phyloP scores from a whole-genome alignment of 2,329 filamentous ascomycete genomes.

The Periconia sp. region DNA sequence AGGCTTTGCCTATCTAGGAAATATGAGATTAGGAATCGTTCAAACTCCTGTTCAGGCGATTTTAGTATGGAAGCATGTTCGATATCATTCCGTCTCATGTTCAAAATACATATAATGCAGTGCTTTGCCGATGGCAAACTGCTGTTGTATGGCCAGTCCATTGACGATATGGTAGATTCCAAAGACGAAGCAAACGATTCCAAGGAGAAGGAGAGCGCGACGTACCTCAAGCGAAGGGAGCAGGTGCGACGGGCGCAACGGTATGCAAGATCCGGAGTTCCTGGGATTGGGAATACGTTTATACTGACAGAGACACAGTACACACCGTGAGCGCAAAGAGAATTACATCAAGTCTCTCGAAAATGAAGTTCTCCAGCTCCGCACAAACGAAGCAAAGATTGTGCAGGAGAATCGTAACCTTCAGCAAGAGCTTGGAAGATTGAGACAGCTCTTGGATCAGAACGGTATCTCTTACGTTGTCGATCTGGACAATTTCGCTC shows the following conservation, averaged over 20 bases:
- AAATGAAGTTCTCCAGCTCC: constrained; percentile 28
- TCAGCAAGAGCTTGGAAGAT: constrained; percentile 22
- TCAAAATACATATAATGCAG: too few species aligned
- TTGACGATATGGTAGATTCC: constrained; percentile 2
- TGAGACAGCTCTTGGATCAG: constrained; percentile 21
- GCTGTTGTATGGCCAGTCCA: neutral
- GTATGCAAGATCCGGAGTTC: constrained; percentile 19
- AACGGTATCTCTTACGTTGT: constrained; percentile 23
- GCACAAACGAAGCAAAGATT: constrained; percentile 30
- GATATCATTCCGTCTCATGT: too few species aligned
- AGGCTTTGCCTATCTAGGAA: too few species aligned
- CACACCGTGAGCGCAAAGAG: constrained; percentile 34
- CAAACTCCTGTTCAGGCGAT: too few species aligned
- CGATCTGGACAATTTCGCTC: neutral
- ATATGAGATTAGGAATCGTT: too few species aligned
- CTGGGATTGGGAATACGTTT: neutral
- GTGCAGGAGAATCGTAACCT: constrained; percentile 26
- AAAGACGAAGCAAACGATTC: neutral
- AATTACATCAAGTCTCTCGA: constrained; percentile 31
- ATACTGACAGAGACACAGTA: constrained; percentile 15
- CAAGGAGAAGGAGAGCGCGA: constrained; percentile 10
- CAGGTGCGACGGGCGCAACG: constrained; percentile 45
- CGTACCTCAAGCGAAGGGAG: constrained; percentile 37
- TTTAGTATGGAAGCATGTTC: too few species aligned
- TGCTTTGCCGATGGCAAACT: too few species aligned